Evolutionary conservation across 345 rosid genomes (phyloP).

Genomic region (Capsella bursapastoris): DNA sequence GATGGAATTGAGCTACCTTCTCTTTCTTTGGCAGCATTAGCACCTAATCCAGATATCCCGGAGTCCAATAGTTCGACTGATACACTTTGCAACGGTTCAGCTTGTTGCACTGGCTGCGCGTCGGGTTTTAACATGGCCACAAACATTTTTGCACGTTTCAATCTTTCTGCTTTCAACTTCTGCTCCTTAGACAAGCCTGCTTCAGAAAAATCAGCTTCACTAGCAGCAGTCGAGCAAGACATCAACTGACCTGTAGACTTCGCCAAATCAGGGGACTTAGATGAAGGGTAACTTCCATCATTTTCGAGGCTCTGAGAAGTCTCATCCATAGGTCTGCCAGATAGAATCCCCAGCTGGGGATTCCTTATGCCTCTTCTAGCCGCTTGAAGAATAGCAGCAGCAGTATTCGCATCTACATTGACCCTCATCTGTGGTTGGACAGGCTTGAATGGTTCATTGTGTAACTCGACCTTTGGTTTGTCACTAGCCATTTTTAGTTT

Average conservation of each 20-base stretch:
- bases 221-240: slow-evolving; percentile 58
- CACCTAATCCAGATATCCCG: slow-evolving; percentile 54
- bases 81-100: slow-evolving; percentile 51
- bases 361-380: slow-evolving; percentile 85
- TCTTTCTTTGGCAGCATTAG: slow-evolving; percentile 51
- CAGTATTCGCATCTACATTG: slow-evolving; percentile 72
- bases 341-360: slow-evolving; percentile 64
- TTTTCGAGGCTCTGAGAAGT: slow-evolving; percentile 48
- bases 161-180: slow-evolving; percentile 90
- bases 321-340: slow-evolving; percentile 47
- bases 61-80: slow-evolving; percentile 64
- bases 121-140: slow-evolving; percentile 75
- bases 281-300: slow-evolving; percentile 52
- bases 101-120: slow-evolving; percentile 58
- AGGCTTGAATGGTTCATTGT: slow-evolving; percentile 58
- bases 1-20: slow-evolving; percentile 55
- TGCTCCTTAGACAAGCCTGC: slow-evolving; percentile 68
- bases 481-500: slow-evolving; percentile 79
- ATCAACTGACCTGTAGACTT: slow-evolving; percentile 45
- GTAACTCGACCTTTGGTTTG: slow-evolving; percentile 66
- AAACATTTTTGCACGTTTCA: slow-evolving; percentile 94
- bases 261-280: slow-evolving; percentile 40
- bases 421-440: slow-evolving; percentile 58
- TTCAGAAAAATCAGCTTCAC: slow-evolving; percentile 78
- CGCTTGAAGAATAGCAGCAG: slow-evolving; percentile 94